These are phyloP conservation scores for Zygosaccharomyces bailii DNA, from an alignment of 805 yeast species.

Conservation along the genomic window DNA sequence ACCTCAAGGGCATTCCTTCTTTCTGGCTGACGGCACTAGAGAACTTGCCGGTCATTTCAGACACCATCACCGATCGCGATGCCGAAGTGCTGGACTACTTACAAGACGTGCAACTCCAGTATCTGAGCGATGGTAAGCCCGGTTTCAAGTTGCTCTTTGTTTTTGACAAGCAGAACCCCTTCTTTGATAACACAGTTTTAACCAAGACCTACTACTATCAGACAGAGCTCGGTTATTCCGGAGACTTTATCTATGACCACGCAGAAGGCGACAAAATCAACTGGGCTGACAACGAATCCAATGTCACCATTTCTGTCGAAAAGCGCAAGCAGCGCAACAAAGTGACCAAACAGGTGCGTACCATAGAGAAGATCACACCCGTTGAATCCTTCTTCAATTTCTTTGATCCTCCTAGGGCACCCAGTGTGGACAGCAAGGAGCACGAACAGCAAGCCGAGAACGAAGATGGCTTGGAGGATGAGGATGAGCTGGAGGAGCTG, in stretches of 20 bases:
- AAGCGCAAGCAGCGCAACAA: constrained; percentile 97
- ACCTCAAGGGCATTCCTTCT: constrained; percentile 75
- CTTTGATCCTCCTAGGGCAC: constrained; percentile 87
- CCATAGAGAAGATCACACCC: constrained; percentile 92
- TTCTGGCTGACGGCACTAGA: constrained; percentile 97
- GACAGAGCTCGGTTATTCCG: constrained; percentile 88
- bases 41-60: constrained; percentile 75
- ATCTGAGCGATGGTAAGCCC: constrained; percentile 59
- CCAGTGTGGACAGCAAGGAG: constrained; percentile 31
- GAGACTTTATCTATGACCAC: constrained; percentile 95
- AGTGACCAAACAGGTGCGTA: constrained; percentile 92
- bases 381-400: constrained; percentile 92
- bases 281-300: constrained; percentile 77
- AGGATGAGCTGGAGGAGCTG: constrained; percentile 66
- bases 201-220: constrained; percentile 90
- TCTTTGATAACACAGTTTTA: constrained; percentile 66
- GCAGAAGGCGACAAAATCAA: constrained; percentile 83
- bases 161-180: constrained; percentile 67
- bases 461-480: constrained; percentile 48
- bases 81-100: constrained; percentile 72
- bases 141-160: constrained; percentile 87
- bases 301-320: constrained; percentile 83
- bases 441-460: constrained; percentile 52
- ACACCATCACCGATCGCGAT: constrained; percentile 86
- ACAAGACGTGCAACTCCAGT: constrained; percentile 70